Base-by-base conservation (phyloP, 2,329 filamentous ascomycete genomes). In the Hypoxylon sp. region DNA sequence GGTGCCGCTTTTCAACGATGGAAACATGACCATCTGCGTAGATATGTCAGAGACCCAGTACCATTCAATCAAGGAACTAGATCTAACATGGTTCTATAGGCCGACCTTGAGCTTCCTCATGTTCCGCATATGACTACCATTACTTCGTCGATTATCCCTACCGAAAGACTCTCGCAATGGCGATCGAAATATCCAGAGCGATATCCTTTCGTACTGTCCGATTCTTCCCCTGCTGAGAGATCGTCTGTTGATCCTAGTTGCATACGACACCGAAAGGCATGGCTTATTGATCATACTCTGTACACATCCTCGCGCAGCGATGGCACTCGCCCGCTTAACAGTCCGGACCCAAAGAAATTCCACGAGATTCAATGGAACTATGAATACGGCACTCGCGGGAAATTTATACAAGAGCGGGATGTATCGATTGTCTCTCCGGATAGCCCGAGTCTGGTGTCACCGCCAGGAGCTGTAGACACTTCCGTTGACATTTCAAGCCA, bases 71-170 rank as follows among this genome's bases (percentile, higher is more conserved):
- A 19, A n/a, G 10, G 26, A 53, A 41, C 19, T 4, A 19, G 37
- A 32, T 17, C 49, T 69, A 43, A 72, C 51, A 30, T 3, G 6
- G n/a, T 32, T 50, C 11, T 24, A 7, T 49, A 81, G 79, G 70
- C 73, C 11, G 78, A 81, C 48, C 74, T 82, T 26, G 78, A 80
- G 56, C 77, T 82, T 39, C 80, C 80, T 44, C 80, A 82, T 58
- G 75, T 81, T n/a, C 80, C 80, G 11, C 80, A 82, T 67, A 79
- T 82, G 68, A 81, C 76, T 6, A 82, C 80, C 4, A 79, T 82
- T 44, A 79, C 79, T 28, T 74, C 79, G 3, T 74, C 74, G 3
- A 79, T 82, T 58, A 72, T 75, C 19, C 80, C 80, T 2, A 82
- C 80, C 0, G 65, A 73, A 15, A 71, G 51, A 22, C 74, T 82